A percentile compares a stretch with the other conserved stretches of the same genome.
phyloP scores from a whole-genome alignment of 2,329 filamentous ascomycete genomes.

The Exophiala spinifera region DNA sequence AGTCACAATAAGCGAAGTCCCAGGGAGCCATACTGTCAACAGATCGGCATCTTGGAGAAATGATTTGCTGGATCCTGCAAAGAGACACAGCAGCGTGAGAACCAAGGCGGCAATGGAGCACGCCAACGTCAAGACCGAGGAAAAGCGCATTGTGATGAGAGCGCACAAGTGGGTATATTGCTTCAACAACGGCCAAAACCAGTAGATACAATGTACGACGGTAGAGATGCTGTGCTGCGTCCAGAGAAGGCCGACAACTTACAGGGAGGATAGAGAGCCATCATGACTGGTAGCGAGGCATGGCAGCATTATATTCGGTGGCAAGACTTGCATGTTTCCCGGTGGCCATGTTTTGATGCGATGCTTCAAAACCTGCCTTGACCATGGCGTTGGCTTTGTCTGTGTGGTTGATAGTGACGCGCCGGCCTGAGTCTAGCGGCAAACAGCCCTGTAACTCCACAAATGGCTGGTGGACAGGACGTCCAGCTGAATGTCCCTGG shows the following conservation, averaged over 20 bases:
- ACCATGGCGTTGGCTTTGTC: background rate
- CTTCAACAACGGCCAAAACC: no score
- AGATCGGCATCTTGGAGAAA: slow-evolving; percentile 58
- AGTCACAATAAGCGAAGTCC: background rate
- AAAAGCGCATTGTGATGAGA: slow-evolving; percentile 42
- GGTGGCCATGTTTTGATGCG: background rate
- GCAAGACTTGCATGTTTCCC: background rate
- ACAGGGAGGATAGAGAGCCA: background rate
- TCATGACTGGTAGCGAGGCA: background rate
- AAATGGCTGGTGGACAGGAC: background rate
- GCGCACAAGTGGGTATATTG: background rate
- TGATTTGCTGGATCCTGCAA: slow-evolving; percentile 56
- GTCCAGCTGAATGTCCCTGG: background rate
- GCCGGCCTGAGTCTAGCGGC: background rate
- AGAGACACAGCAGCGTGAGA: slow-evolving; percentile 59
- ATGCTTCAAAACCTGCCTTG: slow-evolving; percentile 18
- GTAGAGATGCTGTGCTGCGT: no score
- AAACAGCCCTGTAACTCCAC: background rate
- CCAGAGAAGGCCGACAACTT: no score
- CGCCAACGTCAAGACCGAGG: slow-evolving; percentile 50
- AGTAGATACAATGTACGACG: no score
- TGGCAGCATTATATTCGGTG: background rate
- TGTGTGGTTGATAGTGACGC: slow-evolving; percentile 11
- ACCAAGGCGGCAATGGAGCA: slow-evolving; percentile 55
- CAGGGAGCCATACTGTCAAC: slow-evolving; percentile 47